Conservation (phyloP, 345 rosid genomes). For the Arabidopsis suecica region DNA sequence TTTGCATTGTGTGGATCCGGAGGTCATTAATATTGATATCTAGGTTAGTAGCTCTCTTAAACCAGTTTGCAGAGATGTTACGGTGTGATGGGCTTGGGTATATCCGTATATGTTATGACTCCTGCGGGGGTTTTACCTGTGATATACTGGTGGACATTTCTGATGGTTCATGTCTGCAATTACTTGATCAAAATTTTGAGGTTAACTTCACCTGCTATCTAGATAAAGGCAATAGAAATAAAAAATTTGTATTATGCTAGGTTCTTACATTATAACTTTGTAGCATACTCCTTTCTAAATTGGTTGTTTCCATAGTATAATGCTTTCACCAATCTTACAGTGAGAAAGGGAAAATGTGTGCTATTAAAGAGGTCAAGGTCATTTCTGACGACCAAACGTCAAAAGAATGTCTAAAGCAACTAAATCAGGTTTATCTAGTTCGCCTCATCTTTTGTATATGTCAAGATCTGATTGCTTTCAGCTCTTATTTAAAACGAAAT, state of each 20-base stretch:
- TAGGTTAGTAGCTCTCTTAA: slow-evolving; percentile 14
- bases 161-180: slow-evolving; percentile 14
- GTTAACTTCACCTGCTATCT: background rate
- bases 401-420: slow-evolving; percentile 86
- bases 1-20: background rate
- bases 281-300: slow-evolving; percentile 10
- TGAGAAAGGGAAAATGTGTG: slow-evolving; percentile 92
- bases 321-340: slow-evolving; percentile 49
- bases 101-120: background rate
- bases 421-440: slow-evolving; percentile 71
- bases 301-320: slow-evolving; percentile 7
- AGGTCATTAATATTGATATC: background rate
- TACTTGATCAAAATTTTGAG: slow-evolving; percentile 4
- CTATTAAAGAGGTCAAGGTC: slow-evolving; percentile 92
- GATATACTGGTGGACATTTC: background rate
- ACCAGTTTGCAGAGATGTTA: slow-evolving; percentile 14
- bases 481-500: background rate
- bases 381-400: slow-evolving; percentile 80
- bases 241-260: background rate
- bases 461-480: slow-evolving; percentile 1
- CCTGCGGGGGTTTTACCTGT: background rate
- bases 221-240: slow-evolving; percentile 24
- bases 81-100: slow-evolving; percentile 3
- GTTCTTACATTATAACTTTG: slow-evolving; percentile 10
- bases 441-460: slow-evolving; percentile 2